Percentiles rank a stretch among this genome's conserved stretches.
These are phyloP conservation scores for Podospora sp. DNA, from an alignment of 495 filamentous ascomycete genomes.

Conservation along the genomic window DNA sequence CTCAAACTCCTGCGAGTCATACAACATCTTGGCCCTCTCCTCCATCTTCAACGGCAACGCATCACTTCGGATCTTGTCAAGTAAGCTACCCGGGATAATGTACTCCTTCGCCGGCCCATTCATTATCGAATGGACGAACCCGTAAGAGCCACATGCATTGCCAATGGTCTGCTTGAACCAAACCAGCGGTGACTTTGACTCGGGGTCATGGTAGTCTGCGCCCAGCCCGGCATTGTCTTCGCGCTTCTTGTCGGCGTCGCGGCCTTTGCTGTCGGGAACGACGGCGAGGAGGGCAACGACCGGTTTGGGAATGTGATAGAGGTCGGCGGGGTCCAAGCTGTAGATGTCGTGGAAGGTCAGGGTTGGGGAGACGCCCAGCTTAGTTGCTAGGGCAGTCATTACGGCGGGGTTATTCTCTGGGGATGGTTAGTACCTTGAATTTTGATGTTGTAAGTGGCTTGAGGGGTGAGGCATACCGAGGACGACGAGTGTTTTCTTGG, in stretches of 20 bases:
- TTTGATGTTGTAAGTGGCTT: neutral
- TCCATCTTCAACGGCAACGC: slow-evolving; percentile 52
- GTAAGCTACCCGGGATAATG: slow-evolving; percentile 47
- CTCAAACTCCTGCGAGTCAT: slow-evolving; percentile 70
- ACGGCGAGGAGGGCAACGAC: slow-evolving; percentile 76
- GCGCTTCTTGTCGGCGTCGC: slow-evolving; percentile 56
- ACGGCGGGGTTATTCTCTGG: slow-evolving; percentile 69
- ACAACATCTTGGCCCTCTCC: slow-evolving; percentile 68
- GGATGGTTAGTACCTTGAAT: neutral
- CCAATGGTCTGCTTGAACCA: slow-evolving; percentile 94
- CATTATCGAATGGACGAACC: slow-evolving; percentile 72
- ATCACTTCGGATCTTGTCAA: slow-evolving; percentile 44
- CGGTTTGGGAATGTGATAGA: slow-evolving; percentile 73
- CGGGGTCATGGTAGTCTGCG: slow-evolving; percentile 30
- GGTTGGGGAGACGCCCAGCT: slow-evolving; percentile 67
- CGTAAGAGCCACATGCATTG: slow-evolving; percentile 85
- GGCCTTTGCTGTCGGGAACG: slow-evolving; percentile 66
- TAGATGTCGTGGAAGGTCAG: slow-evolving; percentile 80
- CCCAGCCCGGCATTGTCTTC: slow-evolving; percentile 57
- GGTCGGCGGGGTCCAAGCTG: slow-evolving; percentile 70
- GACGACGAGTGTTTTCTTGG: neutral
- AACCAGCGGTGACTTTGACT: slow-evolving; percentile 49
- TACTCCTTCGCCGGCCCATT: slow-evolving; percentile 53
- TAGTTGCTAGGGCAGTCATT: slow-evolving; percentile 70
- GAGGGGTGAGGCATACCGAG: neutral